Evolutionary conservation across 768 basidiomycete genomes (phyloP).

Genomic region (Tulasnella sp.): DNA sequence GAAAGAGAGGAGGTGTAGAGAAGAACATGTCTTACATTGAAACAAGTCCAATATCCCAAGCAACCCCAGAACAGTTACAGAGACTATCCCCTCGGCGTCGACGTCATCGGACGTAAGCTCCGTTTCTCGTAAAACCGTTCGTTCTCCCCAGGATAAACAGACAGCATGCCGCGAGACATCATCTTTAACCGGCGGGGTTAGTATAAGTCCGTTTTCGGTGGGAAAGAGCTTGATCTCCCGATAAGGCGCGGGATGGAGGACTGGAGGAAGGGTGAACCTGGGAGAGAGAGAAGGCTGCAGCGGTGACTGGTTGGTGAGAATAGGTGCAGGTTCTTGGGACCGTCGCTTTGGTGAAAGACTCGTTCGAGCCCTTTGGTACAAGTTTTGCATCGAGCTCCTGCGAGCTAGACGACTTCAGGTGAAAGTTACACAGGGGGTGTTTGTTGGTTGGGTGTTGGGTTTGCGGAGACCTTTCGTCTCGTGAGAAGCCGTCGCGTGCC

Average conservation of each 20-base stretch:
- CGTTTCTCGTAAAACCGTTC: conserved; percentile 52
- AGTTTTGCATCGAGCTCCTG: conserved; percentile 17
- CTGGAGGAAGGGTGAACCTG: conserved; percentile 59
- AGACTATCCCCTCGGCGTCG: conserved; percentile 41
- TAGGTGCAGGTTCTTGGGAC: neutral
- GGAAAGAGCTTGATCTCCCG: conserved; percentile 62
- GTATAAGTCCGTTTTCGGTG: conserved; percentile 59
- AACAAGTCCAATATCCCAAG: conserved; percentile 70
- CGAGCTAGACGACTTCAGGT: conserved; percentile 1
- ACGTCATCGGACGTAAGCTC: conserved; percentile 34
- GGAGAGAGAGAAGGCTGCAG: conserved; percentile 46
- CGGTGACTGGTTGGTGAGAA: conserved; percentile 15
- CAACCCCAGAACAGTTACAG: conserved; percentile 68
- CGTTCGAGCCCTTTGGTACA: conserved; percentile 19
- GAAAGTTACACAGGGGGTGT: neutral
- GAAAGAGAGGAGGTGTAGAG: neutral
- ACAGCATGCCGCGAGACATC: conserved; percentile 38
- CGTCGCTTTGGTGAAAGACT: conserved; percentile 10
- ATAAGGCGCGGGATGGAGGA: conserved; percentile 73
- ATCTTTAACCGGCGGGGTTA: conserved; percentile 53
- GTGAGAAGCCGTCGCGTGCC: neutral
- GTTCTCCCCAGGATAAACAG: conserved; percentile 63
- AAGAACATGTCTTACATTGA: conserved; percentile 49
- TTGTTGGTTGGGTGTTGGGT: conserved; percentile 16
- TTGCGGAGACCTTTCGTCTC: neutral